Base-by-base conservation (phyloP, 805 yeast species). In the Yarrowia deformans region DNA sequence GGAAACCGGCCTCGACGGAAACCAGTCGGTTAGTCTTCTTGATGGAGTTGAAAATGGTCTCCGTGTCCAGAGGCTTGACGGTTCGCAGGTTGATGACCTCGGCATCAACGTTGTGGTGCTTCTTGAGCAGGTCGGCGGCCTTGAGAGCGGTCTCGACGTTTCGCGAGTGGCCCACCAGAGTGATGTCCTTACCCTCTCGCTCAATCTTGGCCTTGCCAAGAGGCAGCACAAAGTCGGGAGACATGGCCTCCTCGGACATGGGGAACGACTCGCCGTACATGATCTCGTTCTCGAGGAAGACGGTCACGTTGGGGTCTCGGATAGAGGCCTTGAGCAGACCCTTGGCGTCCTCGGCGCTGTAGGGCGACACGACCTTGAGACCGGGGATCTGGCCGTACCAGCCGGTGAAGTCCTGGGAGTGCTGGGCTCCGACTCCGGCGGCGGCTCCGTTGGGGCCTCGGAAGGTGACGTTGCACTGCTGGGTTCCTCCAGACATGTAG, bases 391-490 rank as follows among this genome's bases (percentile, higher is more conserved):
- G 84, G 74, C 97, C 98, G 83, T 95, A 95, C 99, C 99, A 95
- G 68, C 97, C 93, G 69, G 97, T 85, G 81, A 88, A 95, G 83
- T 93, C 97, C 84, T 95, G 99, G 35, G 99, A 95, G 84, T 95
- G 99, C 83, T 95, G 99, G 70, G 99, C 99, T 76, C 87, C 99
- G 75, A 95, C 99, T 87, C 98, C 98, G 63, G 98, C 98, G 75
- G 99, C 97, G 63, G 99, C 97, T 82, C 99, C 99, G 81, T 95
- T 95, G 72, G 99, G 98, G 77, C 99, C 99, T 83, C 99, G 90
- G 86, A 95, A 95, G 69, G 97, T 93, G 78, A 94, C 91, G 82
- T 91, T 93, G 85, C 98, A 93, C 72, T 94, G 94, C 82, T 93
- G 97, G 72, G 88, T 90, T 85, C 99, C 99, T 80, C 99, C 99